A percentile compares a stretch with the other conserved stretches of the same genome.
Evolutionary conservation across 495 filamentous ascomycete genomes (phyloP).

Genomic region (Neurospora africana): DNA sequence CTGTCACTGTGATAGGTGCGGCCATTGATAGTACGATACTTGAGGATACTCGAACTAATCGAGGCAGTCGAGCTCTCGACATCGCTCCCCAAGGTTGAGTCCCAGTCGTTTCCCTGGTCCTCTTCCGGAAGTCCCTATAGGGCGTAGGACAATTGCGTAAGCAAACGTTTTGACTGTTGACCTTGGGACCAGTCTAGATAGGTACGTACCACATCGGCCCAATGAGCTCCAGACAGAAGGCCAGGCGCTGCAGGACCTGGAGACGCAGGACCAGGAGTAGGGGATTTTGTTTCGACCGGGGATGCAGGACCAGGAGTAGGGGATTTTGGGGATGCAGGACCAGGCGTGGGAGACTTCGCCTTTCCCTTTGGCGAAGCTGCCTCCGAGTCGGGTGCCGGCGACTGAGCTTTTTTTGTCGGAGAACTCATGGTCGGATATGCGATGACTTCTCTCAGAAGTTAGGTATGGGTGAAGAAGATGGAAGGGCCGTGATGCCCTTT

Average conservation of each 20-base stretch:
- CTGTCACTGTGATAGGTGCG: conserved; percentile 30
- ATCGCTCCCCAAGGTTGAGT: too few species aligned
- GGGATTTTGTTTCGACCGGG: neutral
- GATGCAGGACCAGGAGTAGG: neutral
- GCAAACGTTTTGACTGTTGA: neutral
- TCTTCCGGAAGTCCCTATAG: neutral
- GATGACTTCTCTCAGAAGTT: neutral
- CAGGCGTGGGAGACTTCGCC: neutral
- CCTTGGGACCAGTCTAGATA: neutral
- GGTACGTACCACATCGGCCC: conserved; percentile 5
- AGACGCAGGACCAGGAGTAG: neutral
- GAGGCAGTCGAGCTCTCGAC: too few species aligned
- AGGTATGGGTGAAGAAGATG: neutral
- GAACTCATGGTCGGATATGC: neutral
- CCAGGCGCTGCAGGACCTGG: neutral
- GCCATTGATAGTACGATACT: conserved; percentile 32
- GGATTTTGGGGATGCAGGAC: neutral
- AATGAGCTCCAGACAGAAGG: conserved; percentile 4
- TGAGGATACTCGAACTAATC: conserved; percentile 32
- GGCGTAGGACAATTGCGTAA: neutral
- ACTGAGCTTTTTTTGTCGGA: neutral
- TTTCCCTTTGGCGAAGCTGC: neutral
- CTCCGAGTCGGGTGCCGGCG: neutral
- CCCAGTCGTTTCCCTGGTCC: conserved; percentile 18
- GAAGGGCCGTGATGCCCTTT: neutral